phyloP scores from a whole-genome alignment of 148 eudicot genomes.

The Heliosperma pusillum region DNA sequence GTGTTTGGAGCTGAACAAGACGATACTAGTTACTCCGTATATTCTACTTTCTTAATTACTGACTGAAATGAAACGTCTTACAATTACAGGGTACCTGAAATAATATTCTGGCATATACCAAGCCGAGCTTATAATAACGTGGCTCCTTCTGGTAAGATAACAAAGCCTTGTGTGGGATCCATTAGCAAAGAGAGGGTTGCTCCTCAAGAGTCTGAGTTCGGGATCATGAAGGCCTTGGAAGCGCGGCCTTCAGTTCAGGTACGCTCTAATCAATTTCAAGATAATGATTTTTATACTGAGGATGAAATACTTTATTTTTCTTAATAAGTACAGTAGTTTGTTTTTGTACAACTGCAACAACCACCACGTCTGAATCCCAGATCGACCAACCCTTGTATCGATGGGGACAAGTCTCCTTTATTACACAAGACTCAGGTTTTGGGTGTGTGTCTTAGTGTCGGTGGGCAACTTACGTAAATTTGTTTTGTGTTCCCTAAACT shows the following conservation, averaged over 20 bases:
- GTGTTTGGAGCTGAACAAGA: neutral
- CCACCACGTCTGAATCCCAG: too few species aligned
- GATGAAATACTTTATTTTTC: too few species aligned
- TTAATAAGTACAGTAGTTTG: too few species aligned
- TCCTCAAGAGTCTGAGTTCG: conserved; percentile 75
- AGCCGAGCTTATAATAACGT: conserved; percentile 57
- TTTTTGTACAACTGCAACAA: too few species aligned
- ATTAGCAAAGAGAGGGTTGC: conserved; percentile 72
- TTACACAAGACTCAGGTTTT: too few species aligned
- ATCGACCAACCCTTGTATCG: too few species aligned
- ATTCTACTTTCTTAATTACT: neutral
- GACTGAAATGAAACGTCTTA: neutral
- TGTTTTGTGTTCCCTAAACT: too few species aligned
- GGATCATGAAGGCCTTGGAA: conserved; percentile 70
- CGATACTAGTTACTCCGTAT: neutral
- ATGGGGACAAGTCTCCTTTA: too few species aligned
- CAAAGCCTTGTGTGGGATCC: conserved; percentile 66
- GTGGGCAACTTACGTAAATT: too few species aligned
- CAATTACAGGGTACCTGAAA: conserved; percentile 70
- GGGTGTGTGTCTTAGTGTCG: too few species aligned
- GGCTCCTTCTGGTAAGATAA: conserved; percentile 41
- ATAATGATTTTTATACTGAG: neutral
- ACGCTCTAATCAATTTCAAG: neutral
- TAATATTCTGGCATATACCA: conserved; percentile 93
- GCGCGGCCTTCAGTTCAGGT: conserved; percentile 82